Evolutionary conservation across 2,329 filamentous ascomycete species (phyloP).

Genomic region (Xylaria sp.): DNA sequence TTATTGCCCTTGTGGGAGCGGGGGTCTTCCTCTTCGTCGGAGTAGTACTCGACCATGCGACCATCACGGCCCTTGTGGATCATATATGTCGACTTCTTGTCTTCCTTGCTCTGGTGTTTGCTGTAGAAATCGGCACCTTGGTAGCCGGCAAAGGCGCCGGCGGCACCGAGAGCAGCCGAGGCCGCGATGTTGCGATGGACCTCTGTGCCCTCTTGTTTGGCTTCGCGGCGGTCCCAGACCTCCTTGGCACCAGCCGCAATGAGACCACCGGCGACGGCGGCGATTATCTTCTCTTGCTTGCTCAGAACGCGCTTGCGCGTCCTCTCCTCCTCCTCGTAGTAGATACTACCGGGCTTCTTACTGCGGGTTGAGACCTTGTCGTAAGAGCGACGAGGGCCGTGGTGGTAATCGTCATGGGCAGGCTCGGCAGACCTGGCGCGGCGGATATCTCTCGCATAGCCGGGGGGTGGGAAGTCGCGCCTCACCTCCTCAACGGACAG

Average conservation of each 20-base stretch:
- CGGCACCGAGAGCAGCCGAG: slow-evolving; percentile 66
- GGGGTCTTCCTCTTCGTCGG: slow-evolving; percentile 60
- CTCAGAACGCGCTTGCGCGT: slow-evolving; percentile 59
- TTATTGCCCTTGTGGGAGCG: slow-evolving; percentile 66
- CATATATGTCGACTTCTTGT: slow-evolving; percentile 59
- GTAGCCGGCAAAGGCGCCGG: slow-evolving; percentile 68
- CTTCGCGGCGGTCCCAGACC: slow-evolving; percentile 67
- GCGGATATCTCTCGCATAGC: slow-evolving; percentile 57
- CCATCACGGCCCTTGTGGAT: slow-evolving; percentile 62
- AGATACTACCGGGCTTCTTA: slow-evolving; percentile 56
- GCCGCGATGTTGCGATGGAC: slow-evolving; percentile 64
- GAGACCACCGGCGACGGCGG: slow-evolving; percentile 68
- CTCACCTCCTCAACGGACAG: slow-evolving; percentile 80
- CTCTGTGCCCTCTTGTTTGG: slow-evolving; percentile 53
- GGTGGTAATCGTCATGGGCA: slow-evolving; percentile 64
- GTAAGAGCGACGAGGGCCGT: slow-evolving; percentile 50
- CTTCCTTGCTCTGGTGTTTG: slow-evolving; percentile 62
- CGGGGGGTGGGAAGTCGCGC: slow-evolving; percentile 81
- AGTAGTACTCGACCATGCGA: slow-evolving; percentile 59
- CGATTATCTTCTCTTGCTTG: slow-evolving; percentile 70
- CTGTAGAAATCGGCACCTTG: slow-evolving; percentile 67
- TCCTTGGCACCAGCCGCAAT: slow-evolving; percentile 71
- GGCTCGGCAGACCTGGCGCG: slow-evolving; percentile 70
- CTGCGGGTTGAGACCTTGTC: slow-evolving; percentile 38
- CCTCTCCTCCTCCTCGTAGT: slow-evolving; percentile 64